Evolutionary conservation across 2,329 filamentous ascomycete genomes (phyloP), one percentile per base, ranked within the genome.

Genomic region (Scleromitrula shiraiana): DNA sequence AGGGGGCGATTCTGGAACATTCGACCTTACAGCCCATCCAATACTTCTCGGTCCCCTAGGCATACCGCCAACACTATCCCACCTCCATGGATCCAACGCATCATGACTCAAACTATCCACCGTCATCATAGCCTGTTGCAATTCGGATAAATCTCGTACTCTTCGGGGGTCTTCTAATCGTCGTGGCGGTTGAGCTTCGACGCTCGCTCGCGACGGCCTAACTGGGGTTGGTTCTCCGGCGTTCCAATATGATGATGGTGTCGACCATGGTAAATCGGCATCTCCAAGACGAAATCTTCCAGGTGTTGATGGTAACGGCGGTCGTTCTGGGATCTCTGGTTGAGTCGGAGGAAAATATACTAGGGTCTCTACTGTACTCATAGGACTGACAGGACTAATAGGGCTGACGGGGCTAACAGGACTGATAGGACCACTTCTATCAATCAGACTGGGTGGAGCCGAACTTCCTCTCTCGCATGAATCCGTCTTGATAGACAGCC

Each of bases 41-140:
- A 63, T 41, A 55, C 60, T 60, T 24, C 53, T 56, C 12, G 61
- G 59, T 12, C 52, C 56, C 41, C 58, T 45, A 20, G 59, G 55
- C 19, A 55, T 51, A 32, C 56, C 52, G 17, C 53, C 56, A 17
- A 53, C 50, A 40, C 54, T 58, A 15, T 59, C 56, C 57, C 55
- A 59, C 38, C 50, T 56, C 56, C 53, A 58, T 9, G 56, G 29
- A 33, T 62, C 56, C 59, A 58, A 61, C 33, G 49, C 53, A 46
- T 62, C 58, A 24, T 59, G 17, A 19, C 49, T 41, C 19, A 62
- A 40, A 46, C 56, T 62, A 51, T 60, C 61, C 22, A 64, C 60
- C 7, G 61, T 62, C 61, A 64, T 62, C 61, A 64, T 62, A 7
- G 61, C 61, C 35, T 58, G 58, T 26, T 62, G 59, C 30, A 64